Evolutionary conservation across 345 rosid genomes (phyloP).

Genomic region (Arabis alpina): DNA sequence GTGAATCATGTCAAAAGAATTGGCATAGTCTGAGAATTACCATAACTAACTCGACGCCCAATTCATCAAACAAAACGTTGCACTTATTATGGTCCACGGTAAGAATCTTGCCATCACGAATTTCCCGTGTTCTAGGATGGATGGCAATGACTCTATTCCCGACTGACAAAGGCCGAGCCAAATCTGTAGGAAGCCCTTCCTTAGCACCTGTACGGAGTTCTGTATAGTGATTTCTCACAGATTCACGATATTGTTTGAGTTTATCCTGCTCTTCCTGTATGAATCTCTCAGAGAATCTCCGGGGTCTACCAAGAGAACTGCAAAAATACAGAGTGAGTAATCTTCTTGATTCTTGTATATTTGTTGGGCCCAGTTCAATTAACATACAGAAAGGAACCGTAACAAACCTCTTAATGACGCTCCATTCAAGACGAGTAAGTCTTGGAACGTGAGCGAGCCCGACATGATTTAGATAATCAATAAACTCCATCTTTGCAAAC

Average conservation of each 20-base stretch:
- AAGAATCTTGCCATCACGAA: slow-evolving; percentile 87
- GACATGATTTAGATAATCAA: slow-evolving; percentile 85
- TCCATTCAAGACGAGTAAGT: slow-evolving; percentile 96
- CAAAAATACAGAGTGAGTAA: slow-evolving; percentile 34
- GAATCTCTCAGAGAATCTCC: slow-evolving; percentile 88
- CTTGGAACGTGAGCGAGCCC: slow-evolving; percentile 90
- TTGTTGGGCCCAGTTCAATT: neutral
- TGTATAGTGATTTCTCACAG: slow-evolving; percentile 77
- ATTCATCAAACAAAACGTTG: slow-evolving; percentile 80
- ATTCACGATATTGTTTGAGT: slow-evolving; percentile 82
- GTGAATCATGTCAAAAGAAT: slow-evolving; percentile 3
- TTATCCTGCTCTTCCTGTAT: slow-evolving; percentile 80
- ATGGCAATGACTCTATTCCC: slow-evolving; percentile 85
- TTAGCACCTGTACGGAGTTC: slow-evolving; percentile 67
- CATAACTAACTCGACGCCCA: slow-evolving; percentile 84
- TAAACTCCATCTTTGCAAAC: slow-evolving; percentile 97
- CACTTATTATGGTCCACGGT: slow-evolving; percentile 76
- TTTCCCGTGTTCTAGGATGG: slow-evolving; percentile 84
- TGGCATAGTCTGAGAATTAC: slow-evolving; percentile 47
- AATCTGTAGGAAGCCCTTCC: slow-evolving; percentile 86
- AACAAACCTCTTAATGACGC: slow-evolving; percentile 86
- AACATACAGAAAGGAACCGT: slow-evolving; percentile 24
- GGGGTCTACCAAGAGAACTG: slow-evolving; percentile 97
- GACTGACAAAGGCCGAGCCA: slow-evolving; percentile 82
- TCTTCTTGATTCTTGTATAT: neutral